These are phyloP conservation scores for Penicillium sp. DNA, from an alignment of 2,329 filamentous ascomycete species.

Conservation along the genomic window DNA sequence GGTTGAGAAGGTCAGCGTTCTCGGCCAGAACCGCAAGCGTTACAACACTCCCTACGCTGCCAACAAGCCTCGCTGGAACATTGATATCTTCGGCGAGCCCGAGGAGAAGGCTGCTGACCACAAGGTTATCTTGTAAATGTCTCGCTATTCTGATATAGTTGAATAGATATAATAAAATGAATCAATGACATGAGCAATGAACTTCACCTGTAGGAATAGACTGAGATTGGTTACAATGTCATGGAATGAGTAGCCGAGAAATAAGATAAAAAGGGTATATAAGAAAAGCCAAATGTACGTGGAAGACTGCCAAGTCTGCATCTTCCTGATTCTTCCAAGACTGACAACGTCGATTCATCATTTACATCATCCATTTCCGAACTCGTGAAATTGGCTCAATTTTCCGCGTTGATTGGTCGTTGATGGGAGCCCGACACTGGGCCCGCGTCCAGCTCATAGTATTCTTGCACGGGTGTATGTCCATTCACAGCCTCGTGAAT, in stretches of 20 bases:
- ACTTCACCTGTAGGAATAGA: no score
- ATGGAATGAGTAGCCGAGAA: background rate
- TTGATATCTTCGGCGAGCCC: constrained; percentile 59
- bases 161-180: constrained; percentile 8
- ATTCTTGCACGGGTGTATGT: constrained; percentile 14
- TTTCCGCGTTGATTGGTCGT: constrained; percentile 18
- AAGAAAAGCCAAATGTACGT: no score
- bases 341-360: background rate
- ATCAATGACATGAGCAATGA: constrained; percentile 12
- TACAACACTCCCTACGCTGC: constrained; percentile 40
- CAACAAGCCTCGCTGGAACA: constrained; percentile 57
- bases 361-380: background rate
- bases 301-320: no score
- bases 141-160: constrained; percentile 8
- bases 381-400: background rate
- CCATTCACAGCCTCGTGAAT: constrained; percentile 17
- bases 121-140: constrained; percentile 46
- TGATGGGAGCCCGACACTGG: constrained; percentile 19
- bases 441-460: constrained; percentile 22
- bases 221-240: background rate
- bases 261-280: background rate
- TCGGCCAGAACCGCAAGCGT: constrained; percentile 37
- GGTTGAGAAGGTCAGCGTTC: constrained; percentile 35
- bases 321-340: no score
- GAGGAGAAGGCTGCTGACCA: constrained; percentile 54